Conservation (phyloP, 208 protist genomes). For the Trypanosoma platydactyli region DNA sequence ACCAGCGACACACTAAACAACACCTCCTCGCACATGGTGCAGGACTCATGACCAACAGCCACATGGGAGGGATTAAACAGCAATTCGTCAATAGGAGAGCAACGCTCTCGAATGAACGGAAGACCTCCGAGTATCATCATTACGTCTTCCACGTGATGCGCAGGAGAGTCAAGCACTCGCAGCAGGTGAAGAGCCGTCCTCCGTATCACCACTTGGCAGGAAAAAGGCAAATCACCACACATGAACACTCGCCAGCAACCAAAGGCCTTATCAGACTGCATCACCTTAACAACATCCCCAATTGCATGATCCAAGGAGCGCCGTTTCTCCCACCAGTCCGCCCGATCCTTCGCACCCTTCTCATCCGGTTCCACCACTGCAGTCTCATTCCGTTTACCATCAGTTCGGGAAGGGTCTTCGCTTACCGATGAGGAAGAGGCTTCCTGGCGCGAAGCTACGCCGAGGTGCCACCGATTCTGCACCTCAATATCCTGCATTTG, state of each 20-base stretch:
- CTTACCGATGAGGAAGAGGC: background rate
- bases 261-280: slow-evolving; percentile 37
- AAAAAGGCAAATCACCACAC: slow-evolving; percentile 33
- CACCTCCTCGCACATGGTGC: slow-evolving; percentile 17
- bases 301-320: slow-evolving; percentile 20
- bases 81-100: background rate
- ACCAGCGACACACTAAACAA: slow-evolving; percentile 6
- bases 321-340: slow-evolving; percentile 25
- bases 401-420: background rate
- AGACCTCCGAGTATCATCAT: slow-evolving; percentile 16
- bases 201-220: slow-evolving; percentile 17
- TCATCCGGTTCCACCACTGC: background rate
- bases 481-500: slow-evolving; percentile 23
- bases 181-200: slow-evolving; percentile 27
- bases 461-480: slow-evolving; percentile 19
- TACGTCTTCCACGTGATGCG: slow-evolving; percentile 14
- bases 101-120: slow-evolving; percentile 7
- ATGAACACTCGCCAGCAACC: slow-evolving; percentile 38
- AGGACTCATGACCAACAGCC: background rate
- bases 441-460: background rate
- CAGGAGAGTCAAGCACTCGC: background rate
- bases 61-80: slow-evolving; percentile 22
- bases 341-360: background rate
- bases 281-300: slow-evolving; percentile 25
- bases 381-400: background rate